A percentile compares a stretch with the other conserved stretches of the same genome.
Evolutionary conservation across 140 eudicot genomes (phyloP).

Genomic region (Erigeron philadelphicus): DNA sequence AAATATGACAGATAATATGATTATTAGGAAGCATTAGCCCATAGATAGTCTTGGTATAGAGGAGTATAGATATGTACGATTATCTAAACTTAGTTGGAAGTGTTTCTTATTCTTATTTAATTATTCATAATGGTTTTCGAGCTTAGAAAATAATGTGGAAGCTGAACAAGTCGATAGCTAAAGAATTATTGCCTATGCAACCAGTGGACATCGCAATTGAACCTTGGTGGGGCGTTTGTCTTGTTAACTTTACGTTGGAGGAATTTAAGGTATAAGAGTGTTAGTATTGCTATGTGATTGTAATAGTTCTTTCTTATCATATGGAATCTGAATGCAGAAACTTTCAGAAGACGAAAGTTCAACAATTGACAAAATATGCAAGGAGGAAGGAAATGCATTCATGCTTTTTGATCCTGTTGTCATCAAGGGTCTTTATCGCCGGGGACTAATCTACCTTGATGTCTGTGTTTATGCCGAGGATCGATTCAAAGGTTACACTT

Average conservation of each 20-base stretch:
- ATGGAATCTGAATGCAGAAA: constrained; percentile 43
- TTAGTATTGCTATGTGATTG: constrained; percentile 18
- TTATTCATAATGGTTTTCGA: constrained; percentile 34
- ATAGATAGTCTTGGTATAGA: not conserved
- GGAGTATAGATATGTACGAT: not conserved
- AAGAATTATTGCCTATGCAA: constrained; percentile 78
- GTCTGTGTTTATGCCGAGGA: constrained; percentile 92
- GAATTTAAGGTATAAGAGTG: constrained; percentile 70
- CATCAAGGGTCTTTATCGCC: constrained; percentile 75
- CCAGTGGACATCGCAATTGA: constrained; percentile 83
- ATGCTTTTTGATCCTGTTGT: constrained; percentile 82
- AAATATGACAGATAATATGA: no score
- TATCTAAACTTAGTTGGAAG: constrained; percentile 15
- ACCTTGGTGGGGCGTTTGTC: constrained; percentile 99
- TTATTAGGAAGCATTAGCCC: no score
- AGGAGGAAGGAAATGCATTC: constrained; percentile 89
- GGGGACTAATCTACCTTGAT: constrained; percentile 89
- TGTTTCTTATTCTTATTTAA: constrained; percentile 23
- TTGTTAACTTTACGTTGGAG: constrained; percentile 89
- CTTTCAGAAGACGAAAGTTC: constrained; percentile 96
- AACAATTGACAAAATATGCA: constrained; percentile 89
- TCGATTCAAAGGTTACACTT: constrained; percentile 68
- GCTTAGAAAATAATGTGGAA: constrained; percentile 98
- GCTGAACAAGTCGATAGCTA: constrained; percentile 96
- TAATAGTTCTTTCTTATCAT: constrained; percentile 6